Conservation (phyloP, 257 asterid species). For the Plantago major region DNA sequence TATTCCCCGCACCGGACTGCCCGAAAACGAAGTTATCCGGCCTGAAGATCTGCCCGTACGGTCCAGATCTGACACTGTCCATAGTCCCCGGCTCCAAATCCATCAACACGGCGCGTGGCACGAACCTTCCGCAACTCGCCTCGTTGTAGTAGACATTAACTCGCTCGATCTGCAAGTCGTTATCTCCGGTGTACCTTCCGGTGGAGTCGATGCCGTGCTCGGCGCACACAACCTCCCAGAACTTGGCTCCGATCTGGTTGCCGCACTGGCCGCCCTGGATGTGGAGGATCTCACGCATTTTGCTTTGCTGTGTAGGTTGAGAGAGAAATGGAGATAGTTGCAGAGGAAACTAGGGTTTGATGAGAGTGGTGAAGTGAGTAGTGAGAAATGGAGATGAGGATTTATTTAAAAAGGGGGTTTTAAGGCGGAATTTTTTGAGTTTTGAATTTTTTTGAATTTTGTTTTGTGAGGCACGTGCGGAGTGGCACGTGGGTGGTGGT, state of each 20-base stretch:
- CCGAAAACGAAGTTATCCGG: too few species aligned
- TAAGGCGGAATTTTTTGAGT: slow-evolving; percentile 8
- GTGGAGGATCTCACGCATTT: slow-evolving; percentile 77
- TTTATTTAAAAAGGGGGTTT: slow-evolving; percentile 20
- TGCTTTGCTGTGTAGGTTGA: too few species aligned
- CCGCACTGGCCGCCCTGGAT: slow-evolving; percentile 90
- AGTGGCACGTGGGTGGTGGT: slow-evolving; percentile 23
- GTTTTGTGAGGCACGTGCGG: too few species aligned
- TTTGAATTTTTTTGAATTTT: slow-evolving; percentile 10
- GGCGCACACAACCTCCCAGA: slow-evolving; percentile 66
- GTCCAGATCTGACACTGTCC: too few species aligned
- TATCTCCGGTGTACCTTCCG: slow-evolving; percentile 69
- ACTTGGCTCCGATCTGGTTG: slow-evolving; percentile 78
- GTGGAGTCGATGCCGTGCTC: slow-evolving; percentile 73
- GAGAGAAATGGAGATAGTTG: too few species aligned
- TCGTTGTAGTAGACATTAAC: slow-evolving; percentile 73
- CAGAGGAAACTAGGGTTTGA: too few species aligned
- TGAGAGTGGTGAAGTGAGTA: too few species aligned
- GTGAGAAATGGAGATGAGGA: neutral
- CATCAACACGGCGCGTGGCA: slow-evolving; percentile 84
- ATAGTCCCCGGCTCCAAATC: slow-evolving; percentile 79
- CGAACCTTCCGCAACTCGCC: slow-evolving; percentile 73
- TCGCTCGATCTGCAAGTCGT: slow-evolving; percentile 64
- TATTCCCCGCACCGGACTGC: too few species aligned
- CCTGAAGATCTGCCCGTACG: too few species aligned